These are phyloP conservation scores for Naematelia aurantialba DNA, from an alignment of 768 basidiomycete species.

Conservation along the genomic window DNA sequence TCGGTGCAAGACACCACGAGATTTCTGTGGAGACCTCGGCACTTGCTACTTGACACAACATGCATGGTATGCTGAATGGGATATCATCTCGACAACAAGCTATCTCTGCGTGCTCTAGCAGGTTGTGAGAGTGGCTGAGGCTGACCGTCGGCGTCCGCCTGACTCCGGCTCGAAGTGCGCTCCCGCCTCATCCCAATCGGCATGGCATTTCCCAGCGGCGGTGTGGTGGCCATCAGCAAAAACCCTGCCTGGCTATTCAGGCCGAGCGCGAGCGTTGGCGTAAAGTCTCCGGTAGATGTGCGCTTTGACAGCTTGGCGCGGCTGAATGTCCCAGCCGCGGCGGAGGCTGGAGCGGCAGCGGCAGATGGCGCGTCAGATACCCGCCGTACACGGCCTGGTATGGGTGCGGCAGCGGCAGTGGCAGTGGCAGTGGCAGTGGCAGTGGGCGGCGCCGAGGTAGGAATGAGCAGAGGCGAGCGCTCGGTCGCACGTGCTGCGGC, in stretches of 20 bases:
- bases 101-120: background rate
- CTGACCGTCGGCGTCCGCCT: constrained; percentile 9
- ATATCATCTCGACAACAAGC: background rate
- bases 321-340: background rate
- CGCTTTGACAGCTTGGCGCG: constrained; percentile 14
- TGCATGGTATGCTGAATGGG: background rate
- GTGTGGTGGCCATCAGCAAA: constrained; percentile 36
- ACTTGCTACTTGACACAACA: background rate
- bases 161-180: constrained; percentile 20
- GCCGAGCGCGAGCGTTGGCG: constrained; percentile 28
- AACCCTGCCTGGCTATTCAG: constrained; percentile 39
- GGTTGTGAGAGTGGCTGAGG: background rate
- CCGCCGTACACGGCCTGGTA: background rate
- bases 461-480: constrained; percentile 26
- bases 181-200: constrained; percentile 10
- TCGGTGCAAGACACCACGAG: background rate
- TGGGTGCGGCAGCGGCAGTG: too few relatives aligned
- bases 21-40: background rate
- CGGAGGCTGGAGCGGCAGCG: background rate
- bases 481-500: constrained; percentile 12
- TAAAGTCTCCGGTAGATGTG: constrained; percentile 29
- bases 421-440: too few relatives aligned
- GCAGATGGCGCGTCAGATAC: background rate
- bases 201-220: constrained; percentile 13
- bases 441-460: background rate